Percentiles rank a stretch among this genome's conserved stretches.
Conservation (phyloP, 352 stramenopile species). For the Pythium brassicae region DNA sequence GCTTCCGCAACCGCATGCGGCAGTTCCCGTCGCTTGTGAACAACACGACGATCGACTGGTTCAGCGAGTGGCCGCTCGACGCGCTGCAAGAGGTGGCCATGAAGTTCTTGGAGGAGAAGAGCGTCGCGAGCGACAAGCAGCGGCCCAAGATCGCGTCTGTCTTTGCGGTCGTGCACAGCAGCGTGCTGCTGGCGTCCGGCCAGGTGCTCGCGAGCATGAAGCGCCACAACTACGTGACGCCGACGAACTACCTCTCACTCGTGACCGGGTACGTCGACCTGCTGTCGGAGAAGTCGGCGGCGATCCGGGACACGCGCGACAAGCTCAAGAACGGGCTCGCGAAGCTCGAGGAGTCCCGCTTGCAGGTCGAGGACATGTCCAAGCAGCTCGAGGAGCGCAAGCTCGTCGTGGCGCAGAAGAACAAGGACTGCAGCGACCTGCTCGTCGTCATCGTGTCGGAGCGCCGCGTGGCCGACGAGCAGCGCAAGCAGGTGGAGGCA, state of each 20-base stretch:
- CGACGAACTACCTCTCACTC: slow-evolving; percentile 91
- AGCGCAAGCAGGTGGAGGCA: slow-evolving; percentile 92
- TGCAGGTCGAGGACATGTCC: slow-evolving; percentile 85
- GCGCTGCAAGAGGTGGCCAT: slow-evolving; percentile 90
- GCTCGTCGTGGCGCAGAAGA: slow-evolving; percentile 85
- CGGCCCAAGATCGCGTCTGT: slow-evolving; percentile 81
- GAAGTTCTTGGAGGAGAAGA: slow-evolving; percentile 91
- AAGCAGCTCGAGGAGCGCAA: slow-evolving; percentile 87
- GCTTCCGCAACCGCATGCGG: slow-evolving; percentile 76
- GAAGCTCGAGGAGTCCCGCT: slow-evolving; percentile 77
- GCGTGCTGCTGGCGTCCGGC: slow-evolving; percentile 73
- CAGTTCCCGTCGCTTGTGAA: slow-evolving; percentile 94
- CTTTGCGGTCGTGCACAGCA: slow-evolving; percentile 89
- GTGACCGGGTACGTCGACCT: slow-evolving; percentile 90
- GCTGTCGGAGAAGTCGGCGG: slow-evolving; percentile 65
- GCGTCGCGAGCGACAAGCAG: slow-evolving; percentile 63
- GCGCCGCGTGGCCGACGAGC: slow-evolving; percentile 91
- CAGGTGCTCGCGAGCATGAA: slow-evolving; percentile 89
- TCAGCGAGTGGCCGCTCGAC: slow-evolving; percentile 90
- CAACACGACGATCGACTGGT: slow-evolving; percentile 94
- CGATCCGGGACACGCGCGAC: slow-evolving; percentile 71
- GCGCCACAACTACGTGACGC: slow-evolving; percentile 93
- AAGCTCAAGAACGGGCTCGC: slow-evolving; percentile 82
- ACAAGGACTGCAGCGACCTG: slow-evolving; percentile 94
- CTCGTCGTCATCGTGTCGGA: slow-evolving; percentile 94